Conservation (phyloP, 2,329 filamentous ascomycete species). For the Calonectria henricotiae region DNA sequence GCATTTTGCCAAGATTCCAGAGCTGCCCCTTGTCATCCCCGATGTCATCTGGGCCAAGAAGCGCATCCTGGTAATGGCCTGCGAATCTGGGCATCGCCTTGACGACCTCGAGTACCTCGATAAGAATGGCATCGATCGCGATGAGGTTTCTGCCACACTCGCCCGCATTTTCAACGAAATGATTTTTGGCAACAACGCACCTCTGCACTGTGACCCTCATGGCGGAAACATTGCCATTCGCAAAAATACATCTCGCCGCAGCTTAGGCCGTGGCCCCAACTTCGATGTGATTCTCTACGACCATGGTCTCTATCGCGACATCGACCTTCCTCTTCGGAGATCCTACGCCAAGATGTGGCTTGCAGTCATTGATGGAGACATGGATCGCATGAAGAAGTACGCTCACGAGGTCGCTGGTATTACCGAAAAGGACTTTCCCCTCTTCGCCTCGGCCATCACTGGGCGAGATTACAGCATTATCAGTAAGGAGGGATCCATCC, state of each 20-base stretch:
- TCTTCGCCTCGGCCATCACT: slow-evolving; percentile 97
- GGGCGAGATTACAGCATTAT: slow-evolving; percentile 91
- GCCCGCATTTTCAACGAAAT: slow-evolving; percentile 98
- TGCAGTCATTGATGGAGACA: slow-evolving; percentile 92
- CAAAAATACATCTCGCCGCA: slow-evolving; percentile 75
- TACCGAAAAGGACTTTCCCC: slow-evolving; percentile 89
- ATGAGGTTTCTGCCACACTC: slow-evolving; percentile 93
- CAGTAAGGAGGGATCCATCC: slow-evolving; percentile 71
- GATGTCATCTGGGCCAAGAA: slow-evolving; percentile 91
- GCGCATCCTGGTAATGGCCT: slow-evolving; percentile 96
- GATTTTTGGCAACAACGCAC: slow-evolving; percentile 93
- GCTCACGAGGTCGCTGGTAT: slow-evolving; percentile 92
- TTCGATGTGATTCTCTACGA: slow-evolving; percentile 98
- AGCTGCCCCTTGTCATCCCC: slow-evolving; percentile 89
- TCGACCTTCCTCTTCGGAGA: slow-evolving; percentile 82
- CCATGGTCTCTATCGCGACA: slow-evolving; percentile 96
- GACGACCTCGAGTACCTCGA: slow-evolving; percentile 94
- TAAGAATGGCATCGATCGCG: slow-evolving; percentile 88
- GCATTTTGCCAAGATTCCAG: slow-evolving; percentile 83
- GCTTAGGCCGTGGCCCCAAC: slow-evolving; percentile 73
- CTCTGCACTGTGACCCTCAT: slow-evolving; percentile 96
- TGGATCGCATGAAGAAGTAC: slow-evolving; percentile 88
- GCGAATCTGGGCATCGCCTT: slow-evolving; percentile 86
- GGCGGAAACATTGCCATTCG: slow-evolving; percentile 96
- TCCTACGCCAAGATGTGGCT: slow-evolving; percentile 98